Evolutionary conservation across 805 yeast species (phyloP), one percentile per base, ranked within the genome.

Genomic region (Scheffersomyces ergatensis): DNA sequence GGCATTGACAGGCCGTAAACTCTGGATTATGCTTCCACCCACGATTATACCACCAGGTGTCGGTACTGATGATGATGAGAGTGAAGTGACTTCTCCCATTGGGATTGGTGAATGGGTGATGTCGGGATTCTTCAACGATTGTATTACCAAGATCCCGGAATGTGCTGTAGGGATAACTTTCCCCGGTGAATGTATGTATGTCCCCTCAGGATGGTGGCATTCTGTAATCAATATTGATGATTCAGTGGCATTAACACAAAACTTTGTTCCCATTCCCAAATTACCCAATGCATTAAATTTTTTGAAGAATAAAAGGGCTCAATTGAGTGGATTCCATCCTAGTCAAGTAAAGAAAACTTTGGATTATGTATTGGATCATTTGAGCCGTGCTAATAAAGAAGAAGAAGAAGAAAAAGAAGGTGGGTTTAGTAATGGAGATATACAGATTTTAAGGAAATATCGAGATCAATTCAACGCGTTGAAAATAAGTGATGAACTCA

Each of bases 141-240:
- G 83, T 4, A 62, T 78, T 15, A n/a, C n/a, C n/a, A 75, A 72
- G 44, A 55, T 83, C 34, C 76, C 78, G 13, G 72, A 75, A 40
- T 83, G 87, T 50, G 55, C 71, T 16, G 78, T 89, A 16, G 93
- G 88, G 0, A 69, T 89, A 12, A 85, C 95, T 0, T 80, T 78
- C 48, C 84, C 89, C 0, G 92, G 90, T 5, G 95, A 90, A 57
- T 83, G 89, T 45, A 77, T 89, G 73, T 80, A 85, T 57, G 97
- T 89, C 6, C 97, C 97, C 3, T 75, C 89, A n/a, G 95, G 95
- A 0, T 89, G 97, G 97, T 89, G 97, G 97, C 97, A 89, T 67
- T 70, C 82, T 35, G 97, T 90, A 23, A 86, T 89, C n/a, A 89
- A 89, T 52, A 54, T 89, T 11, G 85, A 83, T 43, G 89, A 84